Conservation (phyloP, 495 filamentous ascomycete species). For the Hypoxylon lenormandii region DNA sequence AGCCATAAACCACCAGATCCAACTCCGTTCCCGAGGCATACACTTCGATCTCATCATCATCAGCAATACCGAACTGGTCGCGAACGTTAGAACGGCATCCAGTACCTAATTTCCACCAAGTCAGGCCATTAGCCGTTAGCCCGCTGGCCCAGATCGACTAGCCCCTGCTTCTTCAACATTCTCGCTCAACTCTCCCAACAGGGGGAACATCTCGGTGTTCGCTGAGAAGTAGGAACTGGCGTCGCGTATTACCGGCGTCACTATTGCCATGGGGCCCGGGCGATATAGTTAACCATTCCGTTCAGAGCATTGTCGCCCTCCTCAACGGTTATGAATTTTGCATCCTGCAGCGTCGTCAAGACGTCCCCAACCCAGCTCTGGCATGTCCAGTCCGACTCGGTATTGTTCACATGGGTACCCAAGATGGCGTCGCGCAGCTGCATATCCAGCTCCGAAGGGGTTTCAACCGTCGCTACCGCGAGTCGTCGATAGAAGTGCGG, state of each 20-base stretch:
- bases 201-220: conserved; percentile 11
- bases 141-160: conserved; percentile 16
- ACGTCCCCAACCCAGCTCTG: conserved; percentile 52
- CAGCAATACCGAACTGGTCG: conserved; percentile 11
- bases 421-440: conserved; percentile 47
- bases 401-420: conserved; percentile 49
- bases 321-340: conserved; percentile 48
- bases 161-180: conserved; percentile 11
- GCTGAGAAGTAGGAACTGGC: conserved; percentile 23
- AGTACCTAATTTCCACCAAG: conserved; percentile 18
- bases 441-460: conserved; percentile 39
- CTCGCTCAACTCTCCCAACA: conserved; percentile 14
- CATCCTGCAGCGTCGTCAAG: conserved; percentile 51
- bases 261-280: conserved; percentile 50
- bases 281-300: conserved; percentile 51
- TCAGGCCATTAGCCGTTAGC: conserved; percentile 8
- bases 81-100: conserved; percentile 1
- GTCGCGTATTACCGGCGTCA: not conserved
- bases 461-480: conserved; percentile 49
- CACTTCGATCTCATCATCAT: conserved; percentile 21
- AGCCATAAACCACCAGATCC: not conserved
- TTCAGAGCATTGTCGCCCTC: conserved; percentile 51
- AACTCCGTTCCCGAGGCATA: conserved; percentile 7
- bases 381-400: conserved; percentile 48
- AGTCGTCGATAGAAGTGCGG: conserved; percentile 49